These are phyloP conservation scores for Termitomyces sp. DNA, from an alignment of 768 basidiomycete species.

Conservation along the genomic window DNA sequence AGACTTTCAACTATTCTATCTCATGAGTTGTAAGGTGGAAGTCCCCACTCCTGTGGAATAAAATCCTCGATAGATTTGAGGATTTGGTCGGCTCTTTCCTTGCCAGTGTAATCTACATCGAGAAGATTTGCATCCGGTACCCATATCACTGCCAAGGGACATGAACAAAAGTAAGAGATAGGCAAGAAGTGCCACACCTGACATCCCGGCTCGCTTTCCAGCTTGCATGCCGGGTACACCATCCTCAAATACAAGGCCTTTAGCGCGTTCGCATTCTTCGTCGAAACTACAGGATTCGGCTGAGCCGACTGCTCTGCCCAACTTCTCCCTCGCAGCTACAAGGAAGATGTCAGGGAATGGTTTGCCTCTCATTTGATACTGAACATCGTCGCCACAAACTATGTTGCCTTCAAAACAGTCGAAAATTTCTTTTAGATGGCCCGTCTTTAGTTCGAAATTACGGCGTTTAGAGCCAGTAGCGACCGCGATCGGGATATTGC, in stretches of 20 bases:
- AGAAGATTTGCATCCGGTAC: constrained; percentile 72
- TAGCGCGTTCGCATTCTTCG: constrained; percentile 41
- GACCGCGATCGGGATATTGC: constrained; percentile 71
- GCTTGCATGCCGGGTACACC: constrained; percentile 72
- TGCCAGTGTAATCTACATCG: constrained; percentile 37
- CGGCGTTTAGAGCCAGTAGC: constrained; percentile 70
- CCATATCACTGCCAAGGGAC: constrained; percentile 60
- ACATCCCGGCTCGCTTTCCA: constrained; percentile 82
- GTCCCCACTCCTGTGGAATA: constrained; percentile 76
- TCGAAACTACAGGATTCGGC: constrained; percentile 27
- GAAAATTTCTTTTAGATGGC: constrained; percentile 53
- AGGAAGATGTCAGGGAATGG: constrained; percentile 82
- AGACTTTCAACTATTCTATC: neutral
- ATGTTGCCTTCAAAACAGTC: constrained; percentile 56
- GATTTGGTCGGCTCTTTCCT: constrained; percentile 53
- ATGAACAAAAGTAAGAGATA: neutral
- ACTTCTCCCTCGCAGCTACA: constrained; percentile 54
- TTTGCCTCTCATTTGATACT: constrained; percentile 58
- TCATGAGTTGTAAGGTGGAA: constrained; percentile 53
- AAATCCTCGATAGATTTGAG: constrained; percentile 66
- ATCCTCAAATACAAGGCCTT: constrained; percentile 82
- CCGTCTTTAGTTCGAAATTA: constrained; percentile 65
- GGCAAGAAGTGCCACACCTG: constrained; percentile 41
- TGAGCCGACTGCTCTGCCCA: constrained; percentile 53
- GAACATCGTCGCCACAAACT: constrained; percentile 66